These are phyloP conservation scores for Catharanthus roseus DNA, from an alignment of 257 asterid species.

Conservation along the genomic window DNA sequence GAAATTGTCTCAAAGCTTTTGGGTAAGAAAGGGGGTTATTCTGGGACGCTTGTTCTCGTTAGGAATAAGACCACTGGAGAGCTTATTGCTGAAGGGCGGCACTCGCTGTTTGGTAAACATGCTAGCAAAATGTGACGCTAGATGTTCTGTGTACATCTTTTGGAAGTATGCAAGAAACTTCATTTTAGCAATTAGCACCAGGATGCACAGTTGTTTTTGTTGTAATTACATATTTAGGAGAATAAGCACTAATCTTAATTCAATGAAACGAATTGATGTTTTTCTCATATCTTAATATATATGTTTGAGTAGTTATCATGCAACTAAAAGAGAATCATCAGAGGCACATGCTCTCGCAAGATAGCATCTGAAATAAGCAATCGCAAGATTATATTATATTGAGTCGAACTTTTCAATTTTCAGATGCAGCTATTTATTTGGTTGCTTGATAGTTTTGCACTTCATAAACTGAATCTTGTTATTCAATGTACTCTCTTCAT, in stretches of 20 bases:
- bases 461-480: not conserved
- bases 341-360: not conserved
- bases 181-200: not conserved
- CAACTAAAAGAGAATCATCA: not conserved
- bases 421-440: too few relatives aligned
- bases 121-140: constrained; percentile 58
- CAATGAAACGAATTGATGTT: not conserved
- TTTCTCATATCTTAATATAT: not conserved
- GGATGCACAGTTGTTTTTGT: not conserved
- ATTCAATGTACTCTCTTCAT: not conserved
- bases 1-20: constrained; percentile 53
- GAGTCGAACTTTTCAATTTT: not conserved
- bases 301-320: not conserved
- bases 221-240: not conserved
- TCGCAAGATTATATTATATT: not conserved
- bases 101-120: constrained; percentile 60
- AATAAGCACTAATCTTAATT: constrained; percentile 1
- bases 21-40: constrained; percentile 52
- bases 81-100: constrained; percentile 80
- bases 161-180: not conserved
- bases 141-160: not conserved
- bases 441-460: not conserved
- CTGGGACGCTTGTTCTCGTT: constrained; percentile 57
- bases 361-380: not conserved
- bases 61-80: constrained; percentile 69